Evolutionary conservation across 2,329 filamentous ascomycete species (phyloP), one percentile per base, ranked within the genome.

Genomic region (Diplodia scrobiculata): DNA sequence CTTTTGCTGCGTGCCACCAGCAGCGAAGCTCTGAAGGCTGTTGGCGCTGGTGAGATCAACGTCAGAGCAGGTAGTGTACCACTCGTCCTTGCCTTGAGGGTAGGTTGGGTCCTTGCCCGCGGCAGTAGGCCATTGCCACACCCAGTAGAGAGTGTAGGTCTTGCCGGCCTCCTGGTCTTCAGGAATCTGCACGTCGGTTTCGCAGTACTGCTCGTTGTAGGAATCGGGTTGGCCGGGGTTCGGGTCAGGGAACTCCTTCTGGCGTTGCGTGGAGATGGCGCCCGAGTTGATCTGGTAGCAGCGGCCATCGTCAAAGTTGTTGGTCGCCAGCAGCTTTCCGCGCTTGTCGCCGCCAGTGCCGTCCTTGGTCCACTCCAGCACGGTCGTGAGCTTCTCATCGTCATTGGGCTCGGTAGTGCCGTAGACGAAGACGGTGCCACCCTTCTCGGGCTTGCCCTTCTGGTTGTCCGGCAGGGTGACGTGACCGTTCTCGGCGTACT

Each of bases 271-370:
- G 5, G 87, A 88, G 68, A 92, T 87, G 13, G 60, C 73, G 2
- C 81, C 80, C n/a, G 71, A 71, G 75, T 92, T 93, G 72, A 86
- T 78, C 79, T 98, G 90, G 76, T 92, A 92, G 81, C 95, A 99
- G 73, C 91, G 89, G 29, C 90, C 90, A 72, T 99, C 95, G 72
- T 98, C 95, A 76, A 88, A 99, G 80, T 90, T 87, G 71, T 91
- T 88, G 0, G 86, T 89, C 0, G 89, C 87, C 45, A 98, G 81
- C 13, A 98, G 87, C 50, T 83, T 82, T 36, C 95, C 95, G 48
- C 89, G 87, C 58, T 85, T 83, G 75, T 97, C 88, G 25, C 93
- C 94, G 21, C 93, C 92, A 5, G 85, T 89, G 68, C 93, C 93
- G 66, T 91, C 87, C 19, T 83, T 76, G 54, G 87, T 97, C 95